A percentile compares a stretch with the other conserved stretches of the same genome.
Evolutionary conservation across 306 rosid genomes (phyloP).

Genomic region (Vicia sativa): DNA sequence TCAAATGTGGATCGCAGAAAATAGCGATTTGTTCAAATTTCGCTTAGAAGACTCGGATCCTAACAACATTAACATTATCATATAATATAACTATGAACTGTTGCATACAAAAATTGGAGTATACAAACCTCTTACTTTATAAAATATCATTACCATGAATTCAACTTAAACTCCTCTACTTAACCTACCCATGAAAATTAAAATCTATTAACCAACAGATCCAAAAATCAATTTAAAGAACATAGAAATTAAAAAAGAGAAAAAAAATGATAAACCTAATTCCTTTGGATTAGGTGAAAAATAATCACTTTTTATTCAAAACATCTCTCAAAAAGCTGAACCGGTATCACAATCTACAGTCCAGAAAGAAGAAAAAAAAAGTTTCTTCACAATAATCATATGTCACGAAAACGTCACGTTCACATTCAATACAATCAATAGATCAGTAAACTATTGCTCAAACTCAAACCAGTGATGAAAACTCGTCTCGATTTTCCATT

Average conservation of each 20-base stretch:
- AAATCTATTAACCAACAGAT: conserved; percentile 36
- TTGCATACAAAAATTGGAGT: conserved; percentile 2
- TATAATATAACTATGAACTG: background rate
- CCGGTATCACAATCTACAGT: background rate
- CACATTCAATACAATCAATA: conserved; percentile 24
- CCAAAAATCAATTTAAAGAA: conserved; percentile 19
- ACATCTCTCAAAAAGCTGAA: background rate
- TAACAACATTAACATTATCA: conserved; percentile 24
- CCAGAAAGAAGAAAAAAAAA: background rate
- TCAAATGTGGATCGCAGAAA: too few species aligned
- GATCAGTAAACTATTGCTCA: conserved; percentile 20
- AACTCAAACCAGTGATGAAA: conserved; percentile 23
- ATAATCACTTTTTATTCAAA: background rate
- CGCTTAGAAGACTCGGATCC: conserved; percentile 3
- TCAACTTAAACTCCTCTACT: conserved; percentile 23
- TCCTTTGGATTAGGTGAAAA: conserved; percentile 13
- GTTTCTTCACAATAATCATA: background rate
- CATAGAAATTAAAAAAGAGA: conserved; percentile 9
- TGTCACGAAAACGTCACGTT: conserved; percentile 23
- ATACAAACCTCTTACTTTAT: background rate
- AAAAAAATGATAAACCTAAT: background rate
- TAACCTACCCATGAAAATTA: conserved; percentile 32
- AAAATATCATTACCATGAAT: conserved; percentile 9
- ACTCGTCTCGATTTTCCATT: background rate
- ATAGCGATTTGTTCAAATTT: too few species aligned